Percentiles rank a stretch among this genome's conserved stretches.
Conservation (phyloP, 441 rosid species). For the Pelargonium australe region DNA sequence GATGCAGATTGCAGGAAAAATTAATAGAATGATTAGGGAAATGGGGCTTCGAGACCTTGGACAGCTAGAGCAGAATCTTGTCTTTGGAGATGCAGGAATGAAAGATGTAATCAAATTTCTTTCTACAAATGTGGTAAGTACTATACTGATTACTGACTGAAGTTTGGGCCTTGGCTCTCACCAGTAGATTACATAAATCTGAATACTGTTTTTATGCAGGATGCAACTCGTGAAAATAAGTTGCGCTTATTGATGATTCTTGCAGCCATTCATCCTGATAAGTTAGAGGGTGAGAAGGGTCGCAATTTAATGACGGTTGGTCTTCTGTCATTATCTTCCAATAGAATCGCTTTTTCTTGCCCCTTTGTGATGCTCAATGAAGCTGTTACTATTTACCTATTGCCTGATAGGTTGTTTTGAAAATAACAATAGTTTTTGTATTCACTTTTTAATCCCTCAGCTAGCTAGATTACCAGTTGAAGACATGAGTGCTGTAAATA, state of each 20-base stretch:
- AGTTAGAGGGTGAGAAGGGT: conserved; percentile 84
- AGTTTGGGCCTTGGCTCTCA: conserved; percentile 37
- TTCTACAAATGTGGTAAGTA: conserved; percentile 56
- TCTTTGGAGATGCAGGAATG: conserved; percentile 95
- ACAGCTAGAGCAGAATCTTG: conserved; percentile 95
- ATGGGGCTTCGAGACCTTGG: conserved; percentile 80
- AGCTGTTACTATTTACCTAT: neutral
- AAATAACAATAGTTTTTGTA: neutral
- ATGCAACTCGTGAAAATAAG: conserved; percentile 74
- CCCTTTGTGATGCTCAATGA: neutral
- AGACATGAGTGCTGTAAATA: conserved; percentile 79
- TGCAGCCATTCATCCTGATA: conserved; percentile 84
- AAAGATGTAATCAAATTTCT: conserved; percentile 76
- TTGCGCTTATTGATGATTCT: conserved; percentile 87
- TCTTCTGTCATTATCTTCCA: conserved; percentile 12
- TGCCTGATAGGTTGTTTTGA: neutral
- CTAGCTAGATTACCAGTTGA: conserved; percentile 72
- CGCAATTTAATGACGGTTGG: conserved; percentile 84
- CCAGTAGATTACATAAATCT: neutral
- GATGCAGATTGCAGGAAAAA: conserved; percentile 68
- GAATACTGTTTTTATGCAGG: conserved; percentile 40
- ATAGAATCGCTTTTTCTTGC: neutral
- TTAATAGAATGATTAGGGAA: conserved; percentile 71
- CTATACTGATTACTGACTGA: conserved; percentile 23
- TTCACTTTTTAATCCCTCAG: conserved; percentile 31